These are phyloP conservation scores for Rubus parviflorus DNA, from an alignment of 306 rosid genomes.

Conservation along the genomic window DNA sequence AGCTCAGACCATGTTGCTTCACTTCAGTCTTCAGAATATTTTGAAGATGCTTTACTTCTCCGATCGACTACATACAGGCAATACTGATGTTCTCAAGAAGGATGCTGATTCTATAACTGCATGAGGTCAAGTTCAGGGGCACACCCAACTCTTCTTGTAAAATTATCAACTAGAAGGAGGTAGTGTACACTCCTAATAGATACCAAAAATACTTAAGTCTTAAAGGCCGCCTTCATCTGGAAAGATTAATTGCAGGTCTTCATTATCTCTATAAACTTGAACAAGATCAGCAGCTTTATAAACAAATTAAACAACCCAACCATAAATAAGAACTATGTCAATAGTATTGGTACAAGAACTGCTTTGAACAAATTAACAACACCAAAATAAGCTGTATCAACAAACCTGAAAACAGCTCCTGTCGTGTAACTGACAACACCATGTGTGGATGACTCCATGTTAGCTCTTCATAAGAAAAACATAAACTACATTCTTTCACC, in stretches of 20 bases:
- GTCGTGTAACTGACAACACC: slow-evolving; percentile 76
- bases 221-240: slow-evolving; percentile 53
- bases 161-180: slow-evolving; percentile 3
- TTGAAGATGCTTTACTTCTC: not conserved
- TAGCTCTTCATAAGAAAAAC: too few species aligned
- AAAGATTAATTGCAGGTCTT: slow-evolving; percentile 65
- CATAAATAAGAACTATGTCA: slow-evolving; percentile 35
- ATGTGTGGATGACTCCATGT: slow-evolving; percentile 40
- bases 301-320: slow-evolving; percentile 90
- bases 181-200: slow-evolving; percentile 11
- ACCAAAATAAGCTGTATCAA: slow-evolving; percentile 28
- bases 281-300: slow-evolving; percentile 86
- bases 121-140: not conserved
- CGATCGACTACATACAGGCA: slow-evolving; percentile 4
- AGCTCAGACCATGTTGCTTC: not conserved
- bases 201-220: not conserved
- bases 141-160: slow-evolving; percentile 15
- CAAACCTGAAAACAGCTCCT: slow-evolving; percentile 79
- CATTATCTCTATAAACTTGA: slow-evolving; percentile 92
- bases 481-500: not conserved
- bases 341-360: not conserved
- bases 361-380: slow-evolving; percentile 7
- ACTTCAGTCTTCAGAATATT: not conserved
- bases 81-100: not conserved
- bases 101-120: not conserved